phyloP scores from a whole-genome alignment of 1,284 basidiomycete genomes.

The Puccinia brachypodii region DNA sequence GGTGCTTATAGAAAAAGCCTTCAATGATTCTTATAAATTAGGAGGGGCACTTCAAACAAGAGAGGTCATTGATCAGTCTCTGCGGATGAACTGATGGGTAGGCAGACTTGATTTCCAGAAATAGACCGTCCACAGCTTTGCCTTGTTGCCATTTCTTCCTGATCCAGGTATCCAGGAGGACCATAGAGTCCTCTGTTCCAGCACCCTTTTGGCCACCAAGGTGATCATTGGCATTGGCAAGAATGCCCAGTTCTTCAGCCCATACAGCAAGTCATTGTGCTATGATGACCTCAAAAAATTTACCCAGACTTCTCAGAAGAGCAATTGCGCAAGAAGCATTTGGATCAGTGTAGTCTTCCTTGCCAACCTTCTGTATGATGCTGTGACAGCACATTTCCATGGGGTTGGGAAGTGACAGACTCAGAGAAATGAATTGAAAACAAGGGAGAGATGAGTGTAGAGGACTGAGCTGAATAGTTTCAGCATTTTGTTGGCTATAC shows the following conservation, averaged over 20 bases:
- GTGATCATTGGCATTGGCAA: constrained; percentile 5
- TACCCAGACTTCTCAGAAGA: not conserved
- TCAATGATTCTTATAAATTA: not conserved
- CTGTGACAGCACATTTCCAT: constrained; percentile 28
- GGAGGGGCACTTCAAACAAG: not conserved
- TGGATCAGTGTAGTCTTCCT: constrained; percentile 17
- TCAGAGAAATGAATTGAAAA: not conserved
- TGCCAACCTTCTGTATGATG: constrained; percentile 22
- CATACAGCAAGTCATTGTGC: not conserved
- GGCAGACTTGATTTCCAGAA: constrained; percentile 26
- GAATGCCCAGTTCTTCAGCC: not conserved
- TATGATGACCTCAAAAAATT: constrained; percentile 8
- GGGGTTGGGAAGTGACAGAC: not conserved
- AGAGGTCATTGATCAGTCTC: not conserved
- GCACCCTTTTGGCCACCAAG: not conserved
- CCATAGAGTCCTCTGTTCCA: not conserved
- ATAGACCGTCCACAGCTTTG: constrained; percentile 2
- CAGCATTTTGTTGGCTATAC: not conserved
- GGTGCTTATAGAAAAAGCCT: not conserved
- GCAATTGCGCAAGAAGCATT: constrained; percentile 7
- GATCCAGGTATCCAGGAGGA: not conserved
- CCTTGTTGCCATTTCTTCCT: not conserved
- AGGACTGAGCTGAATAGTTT: not conserved
- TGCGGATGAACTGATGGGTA: constrained; percentile 21
- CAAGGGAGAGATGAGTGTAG: not conserved